Base-by-base conservation (phyloP, 768 basidiomycete species). In the Artomyces pyxidatus region DNA sequence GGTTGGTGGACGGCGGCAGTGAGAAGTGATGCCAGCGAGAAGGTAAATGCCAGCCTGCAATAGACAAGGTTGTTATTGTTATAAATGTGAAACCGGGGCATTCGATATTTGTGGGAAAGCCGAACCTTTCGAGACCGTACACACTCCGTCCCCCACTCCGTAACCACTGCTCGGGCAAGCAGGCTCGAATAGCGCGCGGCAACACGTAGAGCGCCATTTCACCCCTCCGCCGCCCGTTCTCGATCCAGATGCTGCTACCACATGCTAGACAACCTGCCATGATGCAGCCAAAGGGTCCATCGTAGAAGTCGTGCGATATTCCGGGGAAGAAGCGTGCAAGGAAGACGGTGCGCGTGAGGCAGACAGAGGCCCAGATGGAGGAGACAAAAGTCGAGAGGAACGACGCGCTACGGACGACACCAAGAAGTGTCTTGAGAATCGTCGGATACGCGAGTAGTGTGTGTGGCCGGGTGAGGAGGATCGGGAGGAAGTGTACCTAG, bases 201-300 rank as follows among this genome's bases (percentile, higher is more conserved):
- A 89, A 67, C 45, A 88, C 87, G 57, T 89, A 89, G 26, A 89
- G 61, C 0, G 85, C 81, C 68, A 90, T 85, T 65, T 90, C 88
- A 4, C 85, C 85, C 45, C 88, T 68, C 53, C 88, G 67, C 47
- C 70, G 68, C 2, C 80, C 81, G 51, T 82, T 79, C 60, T 90
- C 88, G 23, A 89, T 74, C 78, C 81, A 87, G 37, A 90, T 87
- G 47, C 85, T 88, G 48, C 73, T 68, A 4, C 88, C 87, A 52
- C 87, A 89, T 16, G 74, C 65, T 37, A 90, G 61, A 51, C 82
- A 84, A 19, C 83, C 87, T 3, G 70, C 74, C 51, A 88, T 64
- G 26, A 83, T 65, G 51, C 82, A 76, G 1, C 88, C 88, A 49
- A 71, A 74, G 1, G 88, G 83, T 0, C 88, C 85, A 58, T 90